These are phyloP conservation scores for Leishmania tropica DNA, from an alignment of 208 protist species.

Conservation along the genomic window DNA sequence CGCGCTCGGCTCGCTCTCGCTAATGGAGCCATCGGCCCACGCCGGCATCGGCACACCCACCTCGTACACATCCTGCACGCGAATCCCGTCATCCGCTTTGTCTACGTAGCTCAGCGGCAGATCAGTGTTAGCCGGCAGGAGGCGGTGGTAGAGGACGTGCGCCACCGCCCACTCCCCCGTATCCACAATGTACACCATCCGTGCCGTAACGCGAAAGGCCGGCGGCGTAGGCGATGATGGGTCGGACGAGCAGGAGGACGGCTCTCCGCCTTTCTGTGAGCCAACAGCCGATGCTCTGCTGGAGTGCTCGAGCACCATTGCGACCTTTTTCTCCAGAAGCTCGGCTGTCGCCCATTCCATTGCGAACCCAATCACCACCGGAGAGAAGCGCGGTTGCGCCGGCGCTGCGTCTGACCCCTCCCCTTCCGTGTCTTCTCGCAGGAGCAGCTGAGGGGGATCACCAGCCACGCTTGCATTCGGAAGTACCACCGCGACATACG, in stretches of 20 bases:
- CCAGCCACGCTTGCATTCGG: slow-evolving; percentile 36
- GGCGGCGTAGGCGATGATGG: not conserved
- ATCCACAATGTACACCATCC: slow-evolving; percentile 59
- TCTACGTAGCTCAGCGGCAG: slow-evolving; percentile 24
- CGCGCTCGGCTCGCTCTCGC: not conserved
- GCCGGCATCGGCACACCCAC: slow-evolving; percentile 23
- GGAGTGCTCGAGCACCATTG: slow-evolving; percentile 31
- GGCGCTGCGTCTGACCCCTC: not conserved
- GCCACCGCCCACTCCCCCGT: slow-evolving; percentile 50
- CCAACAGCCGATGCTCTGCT: not conserved
- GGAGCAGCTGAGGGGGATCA: slow-evolving; percentile 21
- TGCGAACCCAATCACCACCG: slow-evolving; percentile 48
- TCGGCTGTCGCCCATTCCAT: slow-evolving; percentile 50
- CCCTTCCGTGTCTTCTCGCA: slow-evolving; percentile 11
- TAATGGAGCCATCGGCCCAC: not conserved
- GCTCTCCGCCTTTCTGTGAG: not conserved
- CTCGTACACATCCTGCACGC: slow-evolving; percentile 18
- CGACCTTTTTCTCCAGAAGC: slow-evolving; percentile 34
- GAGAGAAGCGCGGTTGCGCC: not conserved
- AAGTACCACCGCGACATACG: slow-evolving; percentile 48
- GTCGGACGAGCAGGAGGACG: slow-evolving; percentile 1
- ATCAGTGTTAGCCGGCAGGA: not conserved
- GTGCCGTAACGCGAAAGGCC: slow-evolving; percentile 27
- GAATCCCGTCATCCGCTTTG: slow-evolving; percentile 30
- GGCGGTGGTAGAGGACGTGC: slow-evolving; percentile 37